phyloP scores from a whole-genome alignment of 176 grass and related monocot genomes.

The Alloteropsis semialata region DNA sequence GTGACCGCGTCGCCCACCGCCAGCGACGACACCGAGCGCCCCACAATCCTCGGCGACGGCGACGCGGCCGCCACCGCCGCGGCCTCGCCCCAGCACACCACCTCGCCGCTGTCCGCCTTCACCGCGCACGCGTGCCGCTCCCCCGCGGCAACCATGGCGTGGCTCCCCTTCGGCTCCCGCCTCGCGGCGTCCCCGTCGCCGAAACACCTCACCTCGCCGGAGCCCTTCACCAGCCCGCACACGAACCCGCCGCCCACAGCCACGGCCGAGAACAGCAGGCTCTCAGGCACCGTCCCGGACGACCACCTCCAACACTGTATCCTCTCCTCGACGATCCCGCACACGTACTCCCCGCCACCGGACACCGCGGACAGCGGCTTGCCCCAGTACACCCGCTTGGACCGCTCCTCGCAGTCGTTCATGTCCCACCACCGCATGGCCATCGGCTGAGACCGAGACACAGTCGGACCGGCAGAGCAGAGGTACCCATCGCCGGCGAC shows the following conservation, averaged over 20 bases:
- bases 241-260: constrained; percentile 69
- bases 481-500: constrained; percentile 85
- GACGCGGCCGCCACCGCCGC: constrained; percentile 26
- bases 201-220: constrained; percentile 53
- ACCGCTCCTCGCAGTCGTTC: background rate
- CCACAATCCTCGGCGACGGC: background rate
- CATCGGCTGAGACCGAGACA: background rate
- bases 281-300: background rate
- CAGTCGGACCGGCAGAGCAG: constrained; percentile 38
- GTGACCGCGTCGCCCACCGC: constrained; percentile 63
- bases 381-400: constrained; percentile 73
- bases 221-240: constrained; percentile 51
- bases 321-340: constrained; percentile 37
- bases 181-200: constrained; percentile 29
- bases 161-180: constrained; percentile 37
- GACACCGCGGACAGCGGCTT: constrained; percentile 54
- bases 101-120: background rate
- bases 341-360: constrained; percentile 60
- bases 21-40: constrained; percentile 41
- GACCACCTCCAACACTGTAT: constrained; percentile 78
- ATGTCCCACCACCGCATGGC: constrained; percentile 87
- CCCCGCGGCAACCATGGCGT: constrained; percentile 56
- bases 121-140: constrained; percentile 73
- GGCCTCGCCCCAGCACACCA: constrained; percentile 68
- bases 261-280: constrained; percentile 42